Base-by-base conservation (phyloP, 148 eudicot species). In the Amaranthus palmeri region DNA sequence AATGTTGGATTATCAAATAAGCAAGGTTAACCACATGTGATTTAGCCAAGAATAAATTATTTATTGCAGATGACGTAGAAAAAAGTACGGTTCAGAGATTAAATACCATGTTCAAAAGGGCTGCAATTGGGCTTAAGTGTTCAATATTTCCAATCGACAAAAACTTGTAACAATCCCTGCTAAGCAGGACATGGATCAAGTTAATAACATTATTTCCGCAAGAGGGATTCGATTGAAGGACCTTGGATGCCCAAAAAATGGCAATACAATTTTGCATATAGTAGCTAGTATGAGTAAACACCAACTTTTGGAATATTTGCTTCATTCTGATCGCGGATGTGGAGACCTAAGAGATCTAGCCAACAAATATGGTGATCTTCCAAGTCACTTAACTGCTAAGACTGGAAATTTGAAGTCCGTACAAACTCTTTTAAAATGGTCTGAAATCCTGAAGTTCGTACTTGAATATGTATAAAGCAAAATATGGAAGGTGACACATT, bases 331-430 rank as follows among this genome's bases (percentile, higher is more conserved):
- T 4, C 36, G 36, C 36, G 36, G 36, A 25, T 61, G 64, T 61
- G 25, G 4, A 1, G 40, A 2, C 1, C 64, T 61, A 13, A 41
- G 40, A 14, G 10, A 36, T 7, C 64, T 9, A 41, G 47, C 64
- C 64, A 61, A 61, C n/a, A 61, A 61, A 2, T 36, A 61, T 13
- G 64, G 64, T 41, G 64, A 61, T n/a, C 64, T 61, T 61, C 64
- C 64, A 42, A 61, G 36, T 61, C 64, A 61, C 42, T 36, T 46
- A 61, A 45, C 64, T 9, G 64, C 14, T 2, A 61, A 61, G 36
- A 6, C 46, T 40, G 64, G 64, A 4, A 61, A 36, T 4, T 61
- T 61, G 8, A 13, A 41, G 15, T 61, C 14, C 14, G 6, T 61
- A 1, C 40, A 36, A 40, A 13, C 46, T 40, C 44, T 61, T 61